Evolutionary conservation across 768 basidiomycete species (phyloP).

Genomic region (Mycena kentingensis): DNA sequence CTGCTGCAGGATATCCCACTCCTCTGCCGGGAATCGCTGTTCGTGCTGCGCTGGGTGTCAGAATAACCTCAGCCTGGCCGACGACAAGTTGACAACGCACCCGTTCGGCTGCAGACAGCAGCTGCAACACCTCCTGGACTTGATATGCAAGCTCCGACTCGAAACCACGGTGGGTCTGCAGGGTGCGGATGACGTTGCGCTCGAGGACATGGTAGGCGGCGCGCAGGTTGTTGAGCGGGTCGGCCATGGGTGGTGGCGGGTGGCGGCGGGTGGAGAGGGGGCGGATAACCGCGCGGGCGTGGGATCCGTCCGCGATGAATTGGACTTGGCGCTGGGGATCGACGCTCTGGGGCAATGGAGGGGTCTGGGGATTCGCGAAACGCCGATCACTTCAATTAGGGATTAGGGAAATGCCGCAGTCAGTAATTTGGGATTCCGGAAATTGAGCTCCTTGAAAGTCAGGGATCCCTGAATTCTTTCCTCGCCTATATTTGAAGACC

Average conservation of each 20-base stretch:
- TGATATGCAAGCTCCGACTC: background rate
- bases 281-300: background rate
- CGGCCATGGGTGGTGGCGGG: conserved; percentile 3
- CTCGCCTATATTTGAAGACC: background rate
- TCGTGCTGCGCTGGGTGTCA: background rate
- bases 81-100: background rate
- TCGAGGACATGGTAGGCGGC: conserved; percentile 12
- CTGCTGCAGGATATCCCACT: background rate
- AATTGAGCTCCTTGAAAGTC: too few species aligned
- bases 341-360: too few species aligned
- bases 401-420: too few species aligned
- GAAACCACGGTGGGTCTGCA: conserved; percentile 15
- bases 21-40: background rate
- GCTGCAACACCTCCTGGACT: background rate
- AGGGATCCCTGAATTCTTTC: too few species aligned
- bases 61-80: background rate
- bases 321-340: too few species aligned
- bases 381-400: too few species aligned
- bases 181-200: conserved; percentile 9
- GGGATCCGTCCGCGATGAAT: background rate
- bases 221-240: conserved; percentile 10
- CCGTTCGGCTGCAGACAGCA: background rate
- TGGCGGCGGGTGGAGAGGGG: background rate
- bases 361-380: too few species aligned
- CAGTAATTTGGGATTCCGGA: too few species aligned